phyloP scores from a whole-genome alignment of 2,329 filamentous ascomycete species.

The Xylaria sp. region DNA sequence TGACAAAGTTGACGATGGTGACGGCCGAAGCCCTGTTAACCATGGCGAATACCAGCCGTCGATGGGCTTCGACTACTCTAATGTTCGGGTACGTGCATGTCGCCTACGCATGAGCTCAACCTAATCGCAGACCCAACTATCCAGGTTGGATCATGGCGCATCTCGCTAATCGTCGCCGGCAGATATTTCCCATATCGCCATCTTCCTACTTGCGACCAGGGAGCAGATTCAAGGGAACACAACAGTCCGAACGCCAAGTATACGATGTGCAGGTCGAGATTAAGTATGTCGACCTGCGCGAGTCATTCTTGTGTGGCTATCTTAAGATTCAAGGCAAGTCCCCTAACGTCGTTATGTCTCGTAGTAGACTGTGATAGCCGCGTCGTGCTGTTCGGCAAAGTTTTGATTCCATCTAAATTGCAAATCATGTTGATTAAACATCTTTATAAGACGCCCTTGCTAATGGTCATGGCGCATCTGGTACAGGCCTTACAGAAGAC shows the following conservation, averaged over 20 bases:
- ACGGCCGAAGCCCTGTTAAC: constrained; percentile 30
- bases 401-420: background rate
- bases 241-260: constrained; percentile 90
- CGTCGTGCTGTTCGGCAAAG: background rate
- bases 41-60: constrained; percentile 51
- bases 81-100: constrained; percentile 60
- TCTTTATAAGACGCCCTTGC: background rate
- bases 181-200: constrained; percentile 81
- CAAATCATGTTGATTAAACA: background rate
- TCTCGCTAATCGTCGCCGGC: constrained; percentile 29
- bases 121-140: background rate
- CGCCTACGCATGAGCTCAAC: constrained; percentile 5
- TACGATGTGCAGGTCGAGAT: constrained; percentile 98
- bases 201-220: constrained; percentile 89
- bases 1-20: constrained; percentile 41
- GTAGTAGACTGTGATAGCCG: constrained; percentile 14
- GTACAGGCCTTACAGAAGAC: constrained; percentile 86
- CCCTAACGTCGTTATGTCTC: background rate
- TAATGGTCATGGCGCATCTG: constrained; percentile 23
- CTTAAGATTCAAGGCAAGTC: constrained; percentile 88
- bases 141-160: constrained; percentile 1
- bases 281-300: constrained; percentile 92
- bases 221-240: constrained; percentile 88
- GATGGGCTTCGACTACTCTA: constrained; percentile 65
- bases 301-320: constrained; percentile 95